Evolutionary conservation across 2,329 filamentous ascomycete genomes (phyloP), one percentile per base, ranked within the genome.

Genomic region (Hortaea werneckii): DNA sequence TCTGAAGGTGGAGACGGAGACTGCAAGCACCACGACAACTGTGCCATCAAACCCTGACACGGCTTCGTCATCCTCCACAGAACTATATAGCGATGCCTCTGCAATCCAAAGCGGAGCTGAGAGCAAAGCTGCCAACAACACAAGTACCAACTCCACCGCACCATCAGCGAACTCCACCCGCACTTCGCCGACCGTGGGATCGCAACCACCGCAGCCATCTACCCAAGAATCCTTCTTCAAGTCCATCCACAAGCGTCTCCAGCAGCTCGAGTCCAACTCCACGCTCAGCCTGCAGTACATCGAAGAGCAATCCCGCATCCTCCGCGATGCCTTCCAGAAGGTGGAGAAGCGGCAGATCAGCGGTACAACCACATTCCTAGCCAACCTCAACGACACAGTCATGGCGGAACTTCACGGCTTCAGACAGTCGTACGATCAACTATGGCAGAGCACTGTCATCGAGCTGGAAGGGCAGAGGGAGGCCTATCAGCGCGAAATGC

Each of bases 151-250:
- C 37, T 39, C 37, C 11, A 26, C 7, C 37, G 37, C 13, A n/a
- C 7, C 37, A 8, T 26, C 37, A 20, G 13, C 10, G 8, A 39
- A 39, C 37, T 39, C 37, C 37, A 39, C 37, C 3, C 37, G 37
- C 37, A 26, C 10, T 13, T 39, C 37, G 11, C 20, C 37, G 8
- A 39, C 37, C 10, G 5, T 13, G 7, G 37, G 8, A 67, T 71
- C 6, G 26, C 38, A 46, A 59, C 73, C 37, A 67, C 69, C 27
- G 67, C 77, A 54, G 68, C 89, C 90, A 2, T 88, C 89, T 0
- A 92, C 94, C 1, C 92, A 98, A 65, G 92, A 98, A 63, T 92
- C 86, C 1, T 96, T 98, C 67, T 98, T 95, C 76, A 96, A 96
- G 64, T 87, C 88, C 4, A 83, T 96, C 6, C 87, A 89, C 52